Evolutionary conservation across 345 rosid species (phyloP), one percentile per base, ranked within the genome.

Genomic region (Cardiospermum halicacabum): DNA sequence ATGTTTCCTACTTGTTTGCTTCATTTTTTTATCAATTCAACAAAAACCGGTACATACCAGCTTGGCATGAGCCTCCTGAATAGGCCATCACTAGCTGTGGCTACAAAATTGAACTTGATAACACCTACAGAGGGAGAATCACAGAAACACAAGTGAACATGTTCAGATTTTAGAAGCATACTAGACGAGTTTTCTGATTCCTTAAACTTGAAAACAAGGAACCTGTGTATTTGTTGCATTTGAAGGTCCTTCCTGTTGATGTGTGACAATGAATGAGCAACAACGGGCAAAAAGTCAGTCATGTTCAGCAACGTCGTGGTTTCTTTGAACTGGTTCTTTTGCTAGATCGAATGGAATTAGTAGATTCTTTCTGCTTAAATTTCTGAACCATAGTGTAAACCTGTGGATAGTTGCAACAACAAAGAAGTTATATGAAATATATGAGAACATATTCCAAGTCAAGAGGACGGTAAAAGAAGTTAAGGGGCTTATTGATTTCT

Each of bases 341-440:
- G 47, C 73, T 75, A 18, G 53, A 12, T 55, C 58, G 60, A 50
- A 60, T 43, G 69, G 70, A 58, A 53, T 31, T 64, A 21, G 62
- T 32, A 43, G 48, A 24, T 28, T 18, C 56, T 12, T 57, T 75
- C 56, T 77, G 70, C 78, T 82, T 82, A 62, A 81, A 84, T 62
- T 82, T 77, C 68, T 87, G 74, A 71, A 87, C 77, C 93, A 84
- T 77, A 12, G 66, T 60, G 77, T 81, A 74, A 6, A 79, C 88
- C 93, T 87, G 74, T 67, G 74, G 58, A n/a, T 22, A 56, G 43
- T 31, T 19, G 30, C 40, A n/a, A 42, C 15, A 7, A 11, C 55
- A 25, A 13, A 64, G 37, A 31, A 11, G 18, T 12, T 28, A 12
- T 43, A 19, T 32, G 19, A 7, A 31, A 18, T 49, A 22, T 31